Base-by-base conservation (phyloP, 1,139 yeast species). In the Hemisphaericaspora xylanilytica region DNA sequence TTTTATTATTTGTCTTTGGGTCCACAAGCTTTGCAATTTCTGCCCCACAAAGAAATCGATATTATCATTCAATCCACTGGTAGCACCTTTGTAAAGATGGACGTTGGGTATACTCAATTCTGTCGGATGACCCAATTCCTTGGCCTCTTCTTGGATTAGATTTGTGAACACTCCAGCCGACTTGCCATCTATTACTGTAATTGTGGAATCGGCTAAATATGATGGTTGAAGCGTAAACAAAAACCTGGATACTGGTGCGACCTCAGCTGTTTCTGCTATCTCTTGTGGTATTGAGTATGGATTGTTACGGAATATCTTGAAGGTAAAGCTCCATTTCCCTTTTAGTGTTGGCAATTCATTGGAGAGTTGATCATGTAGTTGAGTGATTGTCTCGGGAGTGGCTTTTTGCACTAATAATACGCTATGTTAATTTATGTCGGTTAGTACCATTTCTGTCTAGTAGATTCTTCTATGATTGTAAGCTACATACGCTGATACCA, bases 11-110 rank as follows among this genome's bases (percentile, higher is more conserved):
- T 86, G 95, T 43, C 86, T 67, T 39, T 78, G 71, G 1, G 71
- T 64, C 95, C 95, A 87, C 39, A 83, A 58, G 48, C 88, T 78
- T 53, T 81, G 86, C 39, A 86, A 59, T 52, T 84, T 83, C 28
- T 75, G 73, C 18, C 68, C 65, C 0, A 77, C 56, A 39, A 81
- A 50, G 50, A 55, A 49, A 45, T 78, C 82, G 48, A 76, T 74
- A 14, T 69, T 63, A 45, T 76, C 81, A 40, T 68, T 69, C 28
- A 74, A 52, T 2, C 76, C 80, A 0, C 69, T 59, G 2, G 80
- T 70, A 15, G 78, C 75, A 0, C 77, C 77, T 28, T 55, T 49
- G 41, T 68, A 69, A 16, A 71, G 50, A 43, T 70, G 75, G 3
- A 49, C 49, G 40, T 65, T 61, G 1, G 74, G 72, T 21, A 70